These are phyloP conservation scores for Apiotrichum akiyoshidainum DNA, from an alignment of 1,284 basidiomycete species.

Conservation along the genomic window DNA sequence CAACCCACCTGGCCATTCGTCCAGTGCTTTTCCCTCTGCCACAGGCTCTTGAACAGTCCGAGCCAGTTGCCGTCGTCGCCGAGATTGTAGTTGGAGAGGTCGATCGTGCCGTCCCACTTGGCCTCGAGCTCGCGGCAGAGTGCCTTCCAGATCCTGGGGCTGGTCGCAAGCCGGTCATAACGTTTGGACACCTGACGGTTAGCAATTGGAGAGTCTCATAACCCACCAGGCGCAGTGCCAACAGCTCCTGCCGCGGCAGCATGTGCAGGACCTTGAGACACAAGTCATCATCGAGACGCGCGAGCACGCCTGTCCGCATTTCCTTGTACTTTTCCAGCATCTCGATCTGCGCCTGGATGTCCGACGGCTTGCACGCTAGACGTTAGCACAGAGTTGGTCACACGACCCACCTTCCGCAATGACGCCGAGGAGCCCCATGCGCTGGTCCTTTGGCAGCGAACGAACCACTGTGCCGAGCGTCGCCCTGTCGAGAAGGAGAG, in stretches of 20 bases:
- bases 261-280: slow-evolving; percentile 64
- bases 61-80: slow-evolving; percentile 68
- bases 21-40: slow-evolving; percentile 85
- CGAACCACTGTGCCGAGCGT: slow-evolving; percentile 18
- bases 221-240: slow-evolving; percentile 52
- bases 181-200: slow-evolving; percentile 64
- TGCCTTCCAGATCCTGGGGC: slow-evolving; percentile 68
- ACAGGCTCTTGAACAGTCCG: slow-evolving; percentile 78
- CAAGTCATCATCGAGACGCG: slow-evolving; percentile 65
- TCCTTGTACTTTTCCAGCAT: slow-evolving; percentile 76
- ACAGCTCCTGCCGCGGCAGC: slow-evolving; percentile 64
- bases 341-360: slow-evolving; percentile 62
- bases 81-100: slow-evolving; percentile 17
- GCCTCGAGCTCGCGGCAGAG: slow-evolving; percentile 33
- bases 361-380: slow-evolving; percentile 40
- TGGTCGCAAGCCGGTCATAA: slow-evolving; percentile 66
- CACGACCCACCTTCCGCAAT: slow-evolving; percentile 31
- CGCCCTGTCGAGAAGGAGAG: slow-evolving; percentile 11
- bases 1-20: slow-evolving; percentile 29
- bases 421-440: slow-evolving; percentile 25
- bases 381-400: background rate
- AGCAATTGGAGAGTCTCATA: slow-evolving; percentile 34
- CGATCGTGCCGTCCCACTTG: slow-evolving; percentile 26
- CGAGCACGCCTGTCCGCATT: slow-evolving; percentile 75
- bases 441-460: slow-evolving; percentile 26